Conservation (phyloP, 2,329 filamentous ascomycete genomes). For the Aureobasidium sp. region DNA sequence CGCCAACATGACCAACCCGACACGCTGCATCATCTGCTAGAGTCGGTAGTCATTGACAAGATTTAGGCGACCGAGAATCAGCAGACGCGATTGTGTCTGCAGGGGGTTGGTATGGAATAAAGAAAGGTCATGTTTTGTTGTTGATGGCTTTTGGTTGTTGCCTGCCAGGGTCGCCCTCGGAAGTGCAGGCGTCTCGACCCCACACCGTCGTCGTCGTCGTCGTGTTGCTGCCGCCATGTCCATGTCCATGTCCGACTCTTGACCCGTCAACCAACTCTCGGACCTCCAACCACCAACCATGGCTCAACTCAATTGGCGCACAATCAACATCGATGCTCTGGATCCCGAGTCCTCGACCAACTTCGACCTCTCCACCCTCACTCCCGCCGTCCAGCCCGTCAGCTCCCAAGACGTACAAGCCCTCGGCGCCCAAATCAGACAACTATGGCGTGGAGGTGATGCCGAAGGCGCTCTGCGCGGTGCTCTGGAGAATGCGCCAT, state of each 20-base stretch:
- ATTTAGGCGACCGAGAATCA: not conserved
- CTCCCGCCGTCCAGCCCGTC: conserved; percentile 67
- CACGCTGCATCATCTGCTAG: not conserved
- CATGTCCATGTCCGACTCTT: not conserved
- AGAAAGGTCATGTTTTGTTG: not conserved
- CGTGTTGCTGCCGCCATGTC: too few species aligned
- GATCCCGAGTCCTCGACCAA: conserved; percentile 85
- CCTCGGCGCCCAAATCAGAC: conserved; percentile 73
- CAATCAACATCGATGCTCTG: conserved; percentile 88
- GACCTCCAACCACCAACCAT: conserved; percentile 25
- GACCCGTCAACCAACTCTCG: not conserved
- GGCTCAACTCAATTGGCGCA: conserved; percentile 61
- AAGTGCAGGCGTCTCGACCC: not conserved
- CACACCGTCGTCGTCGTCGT: not conserved
- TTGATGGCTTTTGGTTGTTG: not conserved
- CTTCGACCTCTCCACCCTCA: conserved; percentile 81
- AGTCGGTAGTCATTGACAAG: not conserved
- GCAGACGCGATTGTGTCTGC: not conserved
- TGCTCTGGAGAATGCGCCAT: conserved; percentile 80
- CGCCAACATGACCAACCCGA: not conserved
- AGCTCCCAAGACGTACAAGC: conserved; percentile 71
- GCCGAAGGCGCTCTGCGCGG: conserved; percentile 77
- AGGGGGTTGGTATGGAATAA: not conserved
- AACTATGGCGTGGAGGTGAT: conserved; percentile 80
- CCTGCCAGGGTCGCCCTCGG: not conserved